Evolutionary conservation across 306 rosid species (phyloP).

Genomic region (Oemleria cerasiformis): DNA sequence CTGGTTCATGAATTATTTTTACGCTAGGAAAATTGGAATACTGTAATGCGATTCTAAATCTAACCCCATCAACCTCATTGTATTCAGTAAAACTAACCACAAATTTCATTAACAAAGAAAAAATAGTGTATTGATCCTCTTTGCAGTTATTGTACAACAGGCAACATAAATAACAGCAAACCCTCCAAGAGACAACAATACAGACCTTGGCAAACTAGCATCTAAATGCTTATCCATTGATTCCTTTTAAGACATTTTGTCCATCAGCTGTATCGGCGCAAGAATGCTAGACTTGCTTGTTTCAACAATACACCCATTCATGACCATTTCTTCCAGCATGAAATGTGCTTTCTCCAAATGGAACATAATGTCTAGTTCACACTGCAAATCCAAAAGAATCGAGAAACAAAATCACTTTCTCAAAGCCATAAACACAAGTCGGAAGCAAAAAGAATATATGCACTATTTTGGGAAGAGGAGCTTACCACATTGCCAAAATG

Average conservation of each 20-base stretch:
- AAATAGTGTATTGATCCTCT: background rate
- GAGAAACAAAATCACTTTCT: background rate
- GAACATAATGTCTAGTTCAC: conserved; percentile 98
- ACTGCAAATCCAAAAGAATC: conserved; percentile 44
- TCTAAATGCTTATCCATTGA: background rate
- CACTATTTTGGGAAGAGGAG: conserved; percentile 9
- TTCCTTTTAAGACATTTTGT: conserved; percentile 53
- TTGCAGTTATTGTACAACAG: conserved; percentile 4
- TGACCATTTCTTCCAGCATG: conserved; percentile 98
- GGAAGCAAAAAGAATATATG: background rate
- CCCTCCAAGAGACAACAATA: background rate
- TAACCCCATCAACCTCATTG: too few relatives aligned
- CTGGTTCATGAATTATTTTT: too few relatives aligned
- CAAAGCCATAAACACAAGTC: background rate
- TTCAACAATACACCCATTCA: conserved; percentile 92
- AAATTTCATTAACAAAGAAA: background rate
- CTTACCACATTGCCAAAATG: conserved; percentile 95
- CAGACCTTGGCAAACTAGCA: background rate
- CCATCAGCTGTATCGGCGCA: conserved; percentile 93
- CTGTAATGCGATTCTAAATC: too few relatives aligned
- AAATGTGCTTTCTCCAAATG: conserved; percentile 95
- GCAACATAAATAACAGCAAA: background rate
- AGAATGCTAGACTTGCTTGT: conserved; percentile 76
- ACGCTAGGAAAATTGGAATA: too few relatives aligned
- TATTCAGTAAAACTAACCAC: background rate